Evolutionary conservation across 73 alveolate species (phyloP).

Genomic region (Blepharisma japonicum): DNA sequence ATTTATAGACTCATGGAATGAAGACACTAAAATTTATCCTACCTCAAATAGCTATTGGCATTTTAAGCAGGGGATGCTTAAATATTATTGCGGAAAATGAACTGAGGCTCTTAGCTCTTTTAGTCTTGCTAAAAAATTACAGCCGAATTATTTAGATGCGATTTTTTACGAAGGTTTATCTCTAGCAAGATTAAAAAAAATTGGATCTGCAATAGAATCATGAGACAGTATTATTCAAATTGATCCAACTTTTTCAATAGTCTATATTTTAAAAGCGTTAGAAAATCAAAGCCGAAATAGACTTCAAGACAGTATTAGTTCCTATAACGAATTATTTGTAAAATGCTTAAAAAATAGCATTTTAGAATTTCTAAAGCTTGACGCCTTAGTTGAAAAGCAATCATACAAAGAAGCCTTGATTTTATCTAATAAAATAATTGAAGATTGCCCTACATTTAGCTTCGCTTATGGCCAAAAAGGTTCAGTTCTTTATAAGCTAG

Average conservation of each 20-base stretch:
- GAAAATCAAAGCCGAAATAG: conserved; percentile 15
- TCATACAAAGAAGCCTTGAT: conserved; percentile 45
- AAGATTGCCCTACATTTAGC: conserved; percentile 35
- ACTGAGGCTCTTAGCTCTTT: no score
- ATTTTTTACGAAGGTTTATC: neutral
- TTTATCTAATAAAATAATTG: conserved; percentile 43
- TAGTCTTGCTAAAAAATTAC: neutral
- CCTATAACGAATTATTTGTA: no score
- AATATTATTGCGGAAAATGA: no score
- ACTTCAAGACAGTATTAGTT: no score
- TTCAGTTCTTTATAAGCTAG: conserved; percentile 39
- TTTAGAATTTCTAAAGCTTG: no score
- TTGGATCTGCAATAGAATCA: neutral
- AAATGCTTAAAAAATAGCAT: no score
- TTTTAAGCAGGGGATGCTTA: no score
- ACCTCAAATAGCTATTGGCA: no score
- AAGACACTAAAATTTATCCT: no score
- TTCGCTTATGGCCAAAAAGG: conserved; percentile 50
- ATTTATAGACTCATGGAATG: no score
- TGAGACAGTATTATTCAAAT: neutral
- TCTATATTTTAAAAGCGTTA: conserved; percentile 36
- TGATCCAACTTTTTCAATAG: neutral
- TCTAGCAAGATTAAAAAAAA: neutral
- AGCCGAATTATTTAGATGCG: neutral
- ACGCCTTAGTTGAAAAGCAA: neutral